Evolutionary conservation across 2,329 filamentous ascomycete species (phyloP).

Genomic region (Calonectria pseudoturangicola): DNA sequence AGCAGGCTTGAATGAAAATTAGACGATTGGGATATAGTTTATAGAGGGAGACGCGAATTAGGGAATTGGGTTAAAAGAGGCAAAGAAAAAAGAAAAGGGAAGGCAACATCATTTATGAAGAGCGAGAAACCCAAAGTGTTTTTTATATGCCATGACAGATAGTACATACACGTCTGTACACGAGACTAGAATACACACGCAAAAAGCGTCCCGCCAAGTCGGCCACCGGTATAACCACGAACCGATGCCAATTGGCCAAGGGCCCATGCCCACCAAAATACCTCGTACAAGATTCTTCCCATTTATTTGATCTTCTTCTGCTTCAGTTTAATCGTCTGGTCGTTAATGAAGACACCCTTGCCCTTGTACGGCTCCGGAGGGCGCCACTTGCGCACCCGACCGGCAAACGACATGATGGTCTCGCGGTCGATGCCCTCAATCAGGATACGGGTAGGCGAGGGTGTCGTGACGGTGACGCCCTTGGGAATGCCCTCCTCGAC

Average conservation of each 20-base stretch:
- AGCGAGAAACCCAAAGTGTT: constrained; percentile 44
- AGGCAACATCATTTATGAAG: background rate
- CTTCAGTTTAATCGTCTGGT: constrained; percentile 98
- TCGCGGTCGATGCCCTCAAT: constrained; percentile 92
- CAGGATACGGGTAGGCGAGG: constrained; percentile 92
- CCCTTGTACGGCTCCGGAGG: constrained; percentile 98
- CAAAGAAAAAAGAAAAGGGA: constrained; percentile 1
- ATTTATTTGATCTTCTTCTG: constrained; percentile 94
- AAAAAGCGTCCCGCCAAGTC: constrained; percentile 47
- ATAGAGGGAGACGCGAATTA: constrained; percentile 14
- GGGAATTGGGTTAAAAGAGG: constrained; percentile 23
- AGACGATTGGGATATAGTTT: constrained; percentile 14
- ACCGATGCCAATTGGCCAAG: constrained; percentile 36
- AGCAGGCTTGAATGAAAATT: constrained; percentile 50
- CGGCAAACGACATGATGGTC: constrained; percentile 92
- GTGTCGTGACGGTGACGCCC: constrained; percentile 90
- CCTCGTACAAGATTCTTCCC: constrained; percentile 32
- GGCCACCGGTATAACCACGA: constrained; percentile 16
- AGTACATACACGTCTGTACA: constrained; percentile 58
- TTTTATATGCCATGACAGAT: constrained; percentile 57
- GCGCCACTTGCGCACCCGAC: constrained; percentile 90
- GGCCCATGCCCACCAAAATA: constrained; percentile 33
- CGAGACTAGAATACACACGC: constrained; percentile 57
- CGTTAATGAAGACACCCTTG: constrained; percentile 98
- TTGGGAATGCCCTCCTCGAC: constrained; percentile 90